These are phyloP conservation scores for Solanum pimpinellifolium DNA, from an alignment of 257 asterid genomes.

Conservation along the genomic window DNA sequence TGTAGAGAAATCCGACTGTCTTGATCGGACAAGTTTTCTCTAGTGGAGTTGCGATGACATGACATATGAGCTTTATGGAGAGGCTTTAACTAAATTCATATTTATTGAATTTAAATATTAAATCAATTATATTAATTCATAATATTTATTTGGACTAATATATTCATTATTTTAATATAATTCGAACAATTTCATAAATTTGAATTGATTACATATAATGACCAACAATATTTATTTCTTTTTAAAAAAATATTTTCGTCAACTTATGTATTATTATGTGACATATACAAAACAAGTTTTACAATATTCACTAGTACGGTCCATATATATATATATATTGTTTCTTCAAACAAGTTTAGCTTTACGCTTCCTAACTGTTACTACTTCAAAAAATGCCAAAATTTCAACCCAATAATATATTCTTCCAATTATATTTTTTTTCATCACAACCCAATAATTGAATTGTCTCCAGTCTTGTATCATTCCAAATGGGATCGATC, in stretches of 20 bases:
- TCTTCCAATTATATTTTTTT: background rate
- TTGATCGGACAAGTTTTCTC: too few species aligned
- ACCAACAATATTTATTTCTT: background rate
- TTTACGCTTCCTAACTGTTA: background rate
- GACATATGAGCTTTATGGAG: too few species aligned
- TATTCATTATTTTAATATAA: too few species aligned
- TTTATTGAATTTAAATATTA: too few species aligned
- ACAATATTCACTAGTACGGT: background rate
- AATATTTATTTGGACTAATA: too few species aligned
- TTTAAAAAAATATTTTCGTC: too few species aligned
- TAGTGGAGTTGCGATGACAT: too few species aligned
- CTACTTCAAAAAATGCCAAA: background rate
- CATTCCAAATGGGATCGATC: background rate
- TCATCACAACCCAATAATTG: background rate
- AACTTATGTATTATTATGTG: background rate
- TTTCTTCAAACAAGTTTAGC: background rate
- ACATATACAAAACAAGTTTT: background rate
- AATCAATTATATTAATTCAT: too few species aligned
- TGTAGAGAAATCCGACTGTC: accelerated
- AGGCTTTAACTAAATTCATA: too few species aligned
- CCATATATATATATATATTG: background rate
- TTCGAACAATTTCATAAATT: too few species aligned
- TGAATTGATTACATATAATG: too few species aligned
- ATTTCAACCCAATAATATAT: background rate
- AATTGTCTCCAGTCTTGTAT: background rate